Conservation (phyloP, 164 flowering plant genomes). For the Echeveria elegans region DNA sequence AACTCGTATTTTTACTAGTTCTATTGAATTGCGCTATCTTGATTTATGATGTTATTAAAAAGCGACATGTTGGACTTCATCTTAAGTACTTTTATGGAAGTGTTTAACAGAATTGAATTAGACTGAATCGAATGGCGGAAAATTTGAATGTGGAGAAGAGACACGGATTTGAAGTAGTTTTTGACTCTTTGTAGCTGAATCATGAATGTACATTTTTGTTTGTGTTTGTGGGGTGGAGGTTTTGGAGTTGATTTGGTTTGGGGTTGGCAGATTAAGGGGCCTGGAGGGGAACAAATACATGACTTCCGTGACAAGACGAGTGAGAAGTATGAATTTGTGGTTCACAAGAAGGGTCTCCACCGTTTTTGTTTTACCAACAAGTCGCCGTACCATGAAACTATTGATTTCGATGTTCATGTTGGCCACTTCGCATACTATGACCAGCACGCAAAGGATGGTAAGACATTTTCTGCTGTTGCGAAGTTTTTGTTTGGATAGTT, state of each 20-base stretch:
- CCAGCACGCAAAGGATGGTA: conserved; percentile 45
- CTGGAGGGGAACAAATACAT: conserved; percentile 72
- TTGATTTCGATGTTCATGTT: conserved; percentile 38
- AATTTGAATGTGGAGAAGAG: not conserved
- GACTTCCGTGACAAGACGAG: conserved; percentile 74
- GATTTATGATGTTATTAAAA: not conserved
- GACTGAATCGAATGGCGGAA: not conserved
- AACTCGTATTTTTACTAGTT: no score
- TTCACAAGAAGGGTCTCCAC: conserved; percentile 63
- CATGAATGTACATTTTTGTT: no score
- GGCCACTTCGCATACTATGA: conserved; percentile 32
- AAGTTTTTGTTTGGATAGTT: not conserved
- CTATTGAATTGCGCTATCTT: not conserved
- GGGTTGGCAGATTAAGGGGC: conserved; percentile 73
- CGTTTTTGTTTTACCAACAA: conserved; percentile 67
- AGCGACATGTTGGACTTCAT: no score
- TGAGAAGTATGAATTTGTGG: conserved; percentile 75
- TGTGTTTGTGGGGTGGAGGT: no score
- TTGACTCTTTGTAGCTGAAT: no score
- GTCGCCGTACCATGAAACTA: conserved; percentile 41
- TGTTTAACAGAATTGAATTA: not conserved
- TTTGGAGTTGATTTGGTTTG: not conserved
- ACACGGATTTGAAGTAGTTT: no score
- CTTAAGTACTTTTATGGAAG: no score
- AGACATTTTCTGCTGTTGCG: no score